Conservation (phyloP, 2,329 filamentous ascomycete genomes). For the Penicillium sp. region DNA sequence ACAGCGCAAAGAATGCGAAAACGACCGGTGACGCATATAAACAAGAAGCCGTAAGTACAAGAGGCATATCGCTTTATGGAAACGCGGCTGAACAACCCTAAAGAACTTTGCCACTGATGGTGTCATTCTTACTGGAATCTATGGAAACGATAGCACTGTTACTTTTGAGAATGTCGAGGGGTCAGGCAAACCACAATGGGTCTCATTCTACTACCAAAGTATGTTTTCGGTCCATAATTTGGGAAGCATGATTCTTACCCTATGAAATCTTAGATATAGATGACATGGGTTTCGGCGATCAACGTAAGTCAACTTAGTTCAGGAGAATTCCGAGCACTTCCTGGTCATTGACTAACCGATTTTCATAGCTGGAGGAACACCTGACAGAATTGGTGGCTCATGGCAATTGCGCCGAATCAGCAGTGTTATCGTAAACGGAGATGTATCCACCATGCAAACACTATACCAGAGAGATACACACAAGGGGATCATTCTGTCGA, state of each 20-base stretch:
- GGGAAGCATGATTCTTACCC: background rate
- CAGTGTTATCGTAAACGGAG: constrained; percentile 63
- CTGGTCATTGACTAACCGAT: no score
- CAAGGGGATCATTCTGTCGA: constrained; percentile 64
- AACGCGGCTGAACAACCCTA: no score
- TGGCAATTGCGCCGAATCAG: constrained; percentile 65
- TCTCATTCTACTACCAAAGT: constrained; percentile 62
- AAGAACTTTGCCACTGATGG: constrained; percentile 54
- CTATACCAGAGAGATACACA: constrained; percentile 60
- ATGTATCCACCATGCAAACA: constrained; percentile 54
- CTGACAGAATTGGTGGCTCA: constrained; percentile 62
- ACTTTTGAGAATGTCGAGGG: constrained; percentile 57
- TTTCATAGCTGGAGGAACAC: constrained; percentile 53
- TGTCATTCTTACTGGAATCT: constrained; percentile 57
- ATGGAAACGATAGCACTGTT: constrained; percentile 60
- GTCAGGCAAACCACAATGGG: constrained; percentile 58
- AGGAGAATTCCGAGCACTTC: background rate
- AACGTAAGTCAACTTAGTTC: constrained; percentile 18
- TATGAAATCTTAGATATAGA: constrained; percentile 20
- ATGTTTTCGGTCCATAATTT: background rate
- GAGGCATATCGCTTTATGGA: no score
- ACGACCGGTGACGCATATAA: constrained; percentile 55
- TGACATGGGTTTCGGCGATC: constrained; percentile 32
- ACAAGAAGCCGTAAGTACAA: constrained; percentile 53
- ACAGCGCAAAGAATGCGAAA: constrained; percentile 52